Conservation (phyloP, 2,329 filamentous ascomycete genomes). For the Nothophaeocryptopus gaeumannii region DNA sequence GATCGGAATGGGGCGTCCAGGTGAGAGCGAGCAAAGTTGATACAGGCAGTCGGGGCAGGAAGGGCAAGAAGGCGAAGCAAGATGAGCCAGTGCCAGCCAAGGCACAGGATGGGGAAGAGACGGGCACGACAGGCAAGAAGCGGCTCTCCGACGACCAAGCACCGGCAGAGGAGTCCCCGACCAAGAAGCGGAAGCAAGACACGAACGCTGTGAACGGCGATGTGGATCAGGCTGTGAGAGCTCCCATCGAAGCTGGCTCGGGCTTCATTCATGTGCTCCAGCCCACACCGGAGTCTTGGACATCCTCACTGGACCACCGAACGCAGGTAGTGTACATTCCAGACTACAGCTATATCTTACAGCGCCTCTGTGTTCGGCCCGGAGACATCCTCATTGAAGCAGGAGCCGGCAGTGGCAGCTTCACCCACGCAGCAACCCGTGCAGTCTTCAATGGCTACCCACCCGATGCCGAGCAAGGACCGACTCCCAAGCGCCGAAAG, state of each 20-base stretch:
- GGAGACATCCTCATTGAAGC: conserved; percentile 75
- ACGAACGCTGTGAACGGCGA: background rate
- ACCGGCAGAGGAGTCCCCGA: conserved; percentile 25
- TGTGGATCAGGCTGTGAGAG: conserved; percentile 37
- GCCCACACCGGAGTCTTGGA: conserved; percentile 81
- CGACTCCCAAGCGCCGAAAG: conserved; percentile 32
- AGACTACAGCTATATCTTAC: conserved; percentile 80
- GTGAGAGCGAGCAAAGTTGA: conserved; percentile 86
- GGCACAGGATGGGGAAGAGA: background rate
- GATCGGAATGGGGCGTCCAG: conserved; percentile 86
- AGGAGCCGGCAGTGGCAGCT: conserved; percentile 77
- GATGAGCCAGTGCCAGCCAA: conserved; percentile 29
- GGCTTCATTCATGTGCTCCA: conserved; percentile 77
- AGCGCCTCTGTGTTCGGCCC: conserved; percentile 70
- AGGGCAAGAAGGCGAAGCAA: conserved; percentile 54
- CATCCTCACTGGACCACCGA: conserved; percentile 71
- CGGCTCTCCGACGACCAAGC: conserved; percentile 45
- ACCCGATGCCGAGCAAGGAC: conserved; percentile 23
- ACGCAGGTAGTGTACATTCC: conserved; percentile 86
- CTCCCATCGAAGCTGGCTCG: conserved; percentile 54
- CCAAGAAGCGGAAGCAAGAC: conserved; percentile 35
- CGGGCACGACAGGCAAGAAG: conserved; percentile 24
- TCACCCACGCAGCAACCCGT: conserved; percentile 74
- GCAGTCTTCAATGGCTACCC: conserved; percentile 74
- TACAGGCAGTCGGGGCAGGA: conserved; percentile 81